Evolutionary conservation across 225 moss, liverwort and hornwort species (phyloP).

Genomic region (Bryum argenteum): DNA sequence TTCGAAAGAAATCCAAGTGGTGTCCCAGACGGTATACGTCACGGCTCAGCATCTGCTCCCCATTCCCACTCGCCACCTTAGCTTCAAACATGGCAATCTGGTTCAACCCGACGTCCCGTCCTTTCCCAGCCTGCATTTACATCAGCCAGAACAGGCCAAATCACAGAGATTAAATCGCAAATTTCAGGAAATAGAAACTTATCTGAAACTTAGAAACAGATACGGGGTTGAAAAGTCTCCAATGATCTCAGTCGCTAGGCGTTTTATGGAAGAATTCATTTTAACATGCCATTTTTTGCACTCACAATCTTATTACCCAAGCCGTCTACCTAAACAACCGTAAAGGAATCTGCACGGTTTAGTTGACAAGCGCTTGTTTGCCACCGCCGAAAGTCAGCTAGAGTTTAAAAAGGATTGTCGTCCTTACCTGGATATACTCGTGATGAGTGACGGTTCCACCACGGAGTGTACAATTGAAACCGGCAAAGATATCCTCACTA

Average conservation of each 20-base stretch:
- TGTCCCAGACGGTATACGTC: conserved; percentile 97
- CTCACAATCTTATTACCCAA: background rate
- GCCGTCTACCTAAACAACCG: conserved; percentile 4
- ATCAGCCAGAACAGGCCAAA: conserved; percentile 13
- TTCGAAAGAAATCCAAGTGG: conserved; percentile 91
- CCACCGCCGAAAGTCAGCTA: background rate
- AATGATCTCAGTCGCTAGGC: background rate
- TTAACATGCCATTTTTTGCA: background rate
- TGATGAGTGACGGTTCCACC: conserved; percentile 95
- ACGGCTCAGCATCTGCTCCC: conserved; percentile 95
- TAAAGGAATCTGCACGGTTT: background rate
- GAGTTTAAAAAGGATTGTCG: background rate
- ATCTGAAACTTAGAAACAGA: background rate
- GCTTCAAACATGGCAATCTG: conserved; percentile 98
- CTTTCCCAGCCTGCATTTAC: conserved; percentile 74
- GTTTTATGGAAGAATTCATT: background rate
- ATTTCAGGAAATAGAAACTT: background rate
- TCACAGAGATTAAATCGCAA: conserved; percentile 5
- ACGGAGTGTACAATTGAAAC: conserved; percentile 89
- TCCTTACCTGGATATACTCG: conserved; percentile 87
- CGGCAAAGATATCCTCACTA: conserved; percentile 97
- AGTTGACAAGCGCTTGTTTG: conserved; percentile 1
- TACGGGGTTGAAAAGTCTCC: background rate
- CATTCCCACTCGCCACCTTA: conserved; percentile 96
- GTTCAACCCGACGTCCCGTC: conserved; percentile 95